Conservation (phyloP, 2,329 filamentous ascomycete species). For the Thelonectria olida region DNA sequence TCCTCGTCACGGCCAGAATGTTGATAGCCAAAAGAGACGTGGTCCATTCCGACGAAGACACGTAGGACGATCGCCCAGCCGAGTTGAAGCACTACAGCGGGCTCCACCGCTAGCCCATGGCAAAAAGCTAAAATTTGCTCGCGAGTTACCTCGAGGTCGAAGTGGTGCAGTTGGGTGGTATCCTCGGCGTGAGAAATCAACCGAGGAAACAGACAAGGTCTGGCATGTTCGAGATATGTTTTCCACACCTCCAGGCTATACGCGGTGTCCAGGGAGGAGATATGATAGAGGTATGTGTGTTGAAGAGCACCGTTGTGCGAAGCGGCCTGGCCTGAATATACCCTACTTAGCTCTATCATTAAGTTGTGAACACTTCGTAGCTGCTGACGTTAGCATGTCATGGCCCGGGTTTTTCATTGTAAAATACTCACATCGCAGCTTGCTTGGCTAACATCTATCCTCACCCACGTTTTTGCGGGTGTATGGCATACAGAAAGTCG, state of each 20-base stretch:
- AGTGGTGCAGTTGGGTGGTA: slow-evolving; percentile 46
- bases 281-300: slow-evolving; percentile 40
- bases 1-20: slow-evolving; percentile 55
- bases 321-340: slow-evolving; percentile 52
- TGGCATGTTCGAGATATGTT: slow-evolving; percentile 47
- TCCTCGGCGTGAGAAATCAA: slow-evolving; percentile 43
- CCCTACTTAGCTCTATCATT: slow-evolving; percentile 56
- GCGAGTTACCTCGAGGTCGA: slow-evolving; percentile 52
- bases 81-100: slow-evolving; percentile 63
- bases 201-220: slow-evolving; percentile 57
- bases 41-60: slow-evolving; percentile 60
- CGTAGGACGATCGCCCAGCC: slow-evolving; percentile 68
- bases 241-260: slow-evolving; percentile 58
- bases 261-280: slow-evolving; percentile 37
- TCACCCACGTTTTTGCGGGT: slow-evolving; percentile 54
- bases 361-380: slow-evolving; percentile 55
- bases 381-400: slow-evolving; percentile 21
- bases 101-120: slow-evolving; percentile 49
- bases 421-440: slow-evolving; percentile 54
- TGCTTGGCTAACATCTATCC: slow-evolving; percentile 61
- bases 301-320: slow-evolving; percentile 31
- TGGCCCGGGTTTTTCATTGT: no score
- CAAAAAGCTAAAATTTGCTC: slow-evolving; percentile 56
- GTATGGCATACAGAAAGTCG: slow-evolving; percentile 60
- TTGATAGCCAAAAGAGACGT: slow-evolving; percentile 65